phyloP scores from a whole-genome alignment of 2,329 filamentous ascomycete genomes.

The Pleomassaria siparia region DNA sequence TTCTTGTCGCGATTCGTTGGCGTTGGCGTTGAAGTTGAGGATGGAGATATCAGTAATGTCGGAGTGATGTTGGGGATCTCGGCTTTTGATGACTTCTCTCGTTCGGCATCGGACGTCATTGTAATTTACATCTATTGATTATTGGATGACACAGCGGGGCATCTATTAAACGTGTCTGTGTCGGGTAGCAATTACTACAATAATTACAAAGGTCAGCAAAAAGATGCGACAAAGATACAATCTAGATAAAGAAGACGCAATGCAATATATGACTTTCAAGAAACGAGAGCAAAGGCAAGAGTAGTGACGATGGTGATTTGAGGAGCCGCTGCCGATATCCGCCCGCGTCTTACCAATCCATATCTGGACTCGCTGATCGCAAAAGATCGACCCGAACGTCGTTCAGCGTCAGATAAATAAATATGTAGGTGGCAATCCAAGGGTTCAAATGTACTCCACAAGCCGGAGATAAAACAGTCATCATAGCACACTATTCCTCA shows the following conservation, averaged over 20 bases:
- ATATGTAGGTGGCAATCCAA: too few relatives aligned
- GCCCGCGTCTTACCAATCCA: conserved; percentile 4
- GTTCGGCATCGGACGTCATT: not conserved
- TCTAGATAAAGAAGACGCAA: not conserved
- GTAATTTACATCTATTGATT: too few relatives aligned
- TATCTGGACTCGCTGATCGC: not conserved
- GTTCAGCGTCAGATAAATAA: too few relatives aligned
- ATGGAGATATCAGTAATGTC: not conserved
- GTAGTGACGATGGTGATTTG: not conserved
- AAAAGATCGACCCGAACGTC: not conserved
- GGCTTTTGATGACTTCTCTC: not conserved
- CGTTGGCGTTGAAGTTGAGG: not conserved
- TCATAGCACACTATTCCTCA: too few relatives aligned
- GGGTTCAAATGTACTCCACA: too few relatives aligned
- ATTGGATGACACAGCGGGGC: too few relatives aligned
- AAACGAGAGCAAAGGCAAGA: not conserved
- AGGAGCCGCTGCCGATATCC: not conserved
- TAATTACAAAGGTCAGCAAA: too few relatives aligned
- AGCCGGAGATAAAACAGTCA: too few relatives aligned
- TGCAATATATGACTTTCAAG: not conserved
- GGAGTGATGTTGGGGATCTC: not conserved
- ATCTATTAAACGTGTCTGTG: too few relatives aligned
- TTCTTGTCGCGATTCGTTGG: not conserved
- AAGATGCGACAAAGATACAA: not conserved
- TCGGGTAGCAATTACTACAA: too few relatives aligned